phyloP scores from a whole-genome alignment of 805 yeast genomes.

The Monosporozyma yasuniensis region DNA sequence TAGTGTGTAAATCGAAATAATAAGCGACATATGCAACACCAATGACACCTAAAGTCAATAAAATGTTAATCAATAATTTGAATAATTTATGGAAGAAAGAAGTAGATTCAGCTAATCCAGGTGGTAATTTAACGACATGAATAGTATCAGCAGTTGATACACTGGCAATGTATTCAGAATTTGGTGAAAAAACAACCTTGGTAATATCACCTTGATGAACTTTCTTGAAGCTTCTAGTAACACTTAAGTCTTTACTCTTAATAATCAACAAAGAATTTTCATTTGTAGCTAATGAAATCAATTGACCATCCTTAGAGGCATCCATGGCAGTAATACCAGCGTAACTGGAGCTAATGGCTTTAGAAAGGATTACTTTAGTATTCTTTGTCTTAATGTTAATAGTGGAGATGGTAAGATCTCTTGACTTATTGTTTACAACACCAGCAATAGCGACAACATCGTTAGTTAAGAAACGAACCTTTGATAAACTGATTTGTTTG shows the following conservation, averaged over 20 bases:
- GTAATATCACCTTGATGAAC: constrained; percentile 78
- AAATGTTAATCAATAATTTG: constrained; percentile 17
- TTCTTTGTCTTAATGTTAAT: constrained; percentile 1
- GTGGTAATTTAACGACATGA: constrained; percentile 53
- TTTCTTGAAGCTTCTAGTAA: constrained; percentile 43
- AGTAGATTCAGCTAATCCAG: constrained; percentile 33
- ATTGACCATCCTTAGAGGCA: constrained; percentile 26
- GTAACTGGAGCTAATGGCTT: constrained; percentile 24
- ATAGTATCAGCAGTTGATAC: constrained; percentile 72
- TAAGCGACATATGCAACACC: constrained; percentile 17
- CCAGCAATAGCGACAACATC: constrained; percentile 35
- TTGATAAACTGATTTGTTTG: constrained; percentile 25
- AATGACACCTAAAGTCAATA: constrained; percentile 22
- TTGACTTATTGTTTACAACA: neutral
- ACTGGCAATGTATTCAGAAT: constrained; percentile 58
- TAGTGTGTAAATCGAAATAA: constrained; percentile 19
- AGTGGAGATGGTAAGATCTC: neutral
- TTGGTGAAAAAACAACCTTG: constrained; percentile 56
- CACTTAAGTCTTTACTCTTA: constrained; percentile 42
- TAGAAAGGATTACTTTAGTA: neutral
- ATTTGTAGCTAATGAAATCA: constrained; percentile 38
- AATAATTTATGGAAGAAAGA: constrained; percentile 18
- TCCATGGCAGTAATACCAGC: constrained; percentile 42
- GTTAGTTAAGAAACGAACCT: constrained; percentile 30
- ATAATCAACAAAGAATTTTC: constrained; percentile 60